Conservation (phyloP, 108 stramenopile genomes). For the Nitzschia palea region DNA sequence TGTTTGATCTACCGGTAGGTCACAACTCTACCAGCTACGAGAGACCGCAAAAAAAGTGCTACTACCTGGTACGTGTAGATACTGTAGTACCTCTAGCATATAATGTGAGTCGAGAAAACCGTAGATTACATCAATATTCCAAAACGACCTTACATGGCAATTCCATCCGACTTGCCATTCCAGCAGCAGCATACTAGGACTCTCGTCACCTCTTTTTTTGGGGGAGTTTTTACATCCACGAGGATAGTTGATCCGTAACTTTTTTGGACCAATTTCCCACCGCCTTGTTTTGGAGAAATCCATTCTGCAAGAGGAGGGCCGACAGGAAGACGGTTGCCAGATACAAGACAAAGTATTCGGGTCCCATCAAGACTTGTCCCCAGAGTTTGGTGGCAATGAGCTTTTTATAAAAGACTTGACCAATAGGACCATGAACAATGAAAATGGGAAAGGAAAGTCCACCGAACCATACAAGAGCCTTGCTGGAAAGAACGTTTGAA, state of each 20-base stretch:
- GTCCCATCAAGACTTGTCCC: constrained; percentile 35
- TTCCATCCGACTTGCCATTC: no score
- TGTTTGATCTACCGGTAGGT: no score
- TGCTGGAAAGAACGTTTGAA: constrained; percentile 25
- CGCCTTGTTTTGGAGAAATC: constrained; percentile 39
- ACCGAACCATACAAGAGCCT: constrained; percentile 35
- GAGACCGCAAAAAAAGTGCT: no score
- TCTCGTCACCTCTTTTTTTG: not conserved
- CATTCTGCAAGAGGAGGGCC: constrained; percentile 39
- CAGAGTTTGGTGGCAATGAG: constrained; percentile 43
- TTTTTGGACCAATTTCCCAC: constrained; percentile 44
- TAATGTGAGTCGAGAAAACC: no score
- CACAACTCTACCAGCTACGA: no score
- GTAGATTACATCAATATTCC: no score
- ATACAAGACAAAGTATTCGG: constrained; percentile 31
- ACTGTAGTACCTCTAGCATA: no score
- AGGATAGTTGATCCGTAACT: constrained; percentile 16
- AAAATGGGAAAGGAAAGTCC: constrained; percentile 50
- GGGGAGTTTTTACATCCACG: constrained; percentile 27
- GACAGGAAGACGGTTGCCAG: constrained; percentile 23
- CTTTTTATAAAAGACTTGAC: constrained; percentile 52
- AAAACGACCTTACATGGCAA: no score
- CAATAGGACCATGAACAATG: constrained; percentile 47
- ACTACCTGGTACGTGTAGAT: no score
- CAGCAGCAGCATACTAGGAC: no score